Conservation (phyloP, 305 asterid species). For the Fraxinus latifolia region DNA sequence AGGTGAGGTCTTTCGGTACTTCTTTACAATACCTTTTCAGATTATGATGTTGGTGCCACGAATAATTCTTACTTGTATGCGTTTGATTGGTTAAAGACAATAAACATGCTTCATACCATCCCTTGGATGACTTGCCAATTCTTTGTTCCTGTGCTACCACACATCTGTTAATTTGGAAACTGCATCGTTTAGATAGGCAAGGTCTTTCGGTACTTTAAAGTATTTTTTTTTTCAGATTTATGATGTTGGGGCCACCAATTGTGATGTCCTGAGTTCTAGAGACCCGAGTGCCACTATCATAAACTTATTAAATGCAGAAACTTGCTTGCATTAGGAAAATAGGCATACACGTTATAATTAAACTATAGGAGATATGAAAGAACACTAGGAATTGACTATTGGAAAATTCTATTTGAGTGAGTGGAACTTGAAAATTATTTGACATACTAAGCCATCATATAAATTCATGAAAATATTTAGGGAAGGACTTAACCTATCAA, state of each 20-base stretch:
- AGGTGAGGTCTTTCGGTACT: slow-evolving; percentile 49
- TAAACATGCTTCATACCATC: neutral
- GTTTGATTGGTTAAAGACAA: neutral
- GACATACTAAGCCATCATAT: neutral
- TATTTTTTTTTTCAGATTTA: slow-evolving; percentile 10
- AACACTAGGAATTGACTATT: neutral
- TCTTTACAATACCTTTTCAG: slow-evolving; percentile 12
- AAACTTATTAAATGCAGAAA: neutral
- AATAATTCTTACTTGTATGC: neutral
- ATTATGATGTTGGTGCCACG: slow-evolving; percentile 9
- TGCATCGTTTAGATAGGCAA: slow-evolving; percentile 65
- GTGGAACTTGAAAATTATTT: neutral
- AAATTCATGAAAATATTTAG: neutral
- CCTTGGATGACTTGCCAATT: neutral
- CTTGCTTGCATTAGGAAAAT: neutral
- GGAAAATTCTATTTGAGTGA: neutral
- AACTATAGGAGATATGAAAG: no score
- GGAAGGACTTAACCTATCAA: neutral
- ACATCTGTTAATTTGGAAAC: neutral
- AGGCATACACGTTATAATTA: neutral
- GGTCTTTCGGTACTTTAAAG: slow-evolving; percentile 18
- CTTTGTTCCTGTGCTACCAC: neutral
- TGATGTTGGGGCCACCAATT: neutral
- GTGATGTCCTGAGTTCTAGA: neutral
- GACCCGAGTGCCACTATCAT: neutral